A percentile compares a stretch with the other conserved stretches of the same genome.
Evolutionary conservation across 2,329 filamentous ascomycete species (phyloP).

Genomic region (Chrysoporthe cubensis): DNA sequence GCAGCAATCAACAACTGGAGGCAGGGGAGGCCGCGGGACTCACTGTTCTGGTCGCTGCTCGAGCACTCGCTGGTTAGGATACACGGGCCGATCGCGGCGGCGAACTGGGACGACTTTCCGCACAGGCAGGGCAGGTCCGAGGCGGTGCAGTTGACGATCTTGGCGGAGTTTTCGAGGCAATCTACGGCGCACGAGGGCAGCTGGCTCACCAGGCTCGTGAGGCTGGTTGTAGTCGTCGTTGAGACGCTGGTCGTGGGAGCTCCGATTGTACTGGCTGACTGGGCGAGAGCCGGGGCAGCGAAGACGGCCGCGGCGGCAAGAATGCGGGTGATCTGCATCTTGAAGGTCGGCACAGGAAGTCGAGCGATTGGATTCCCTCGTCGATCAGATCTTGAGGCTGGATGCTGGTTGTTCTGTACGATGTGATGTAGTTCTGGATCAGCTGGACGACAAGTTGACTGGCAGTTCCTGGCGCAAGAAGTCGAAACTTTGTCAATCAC

Average conservation of each 20-base stretch:
- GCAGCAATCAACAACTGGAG: neutral
- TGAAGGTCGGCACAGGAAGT: neutral
- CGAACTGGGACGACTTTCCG: constrained; percentile 25
- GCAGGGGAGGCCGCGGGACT: constrained; percentile 7
- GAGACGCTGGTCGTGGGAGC: constrained; percentile 8
- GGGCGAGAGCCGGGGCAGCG: constrained; percentile 14
- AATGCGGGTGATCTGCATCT: constrained; percentile 22
- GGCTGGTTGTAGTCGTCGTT: constrained; percentile 21
- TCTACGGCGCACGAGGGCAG: constrained; percentile 34
- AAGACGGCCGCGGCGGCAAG: constrained; percentile 19
- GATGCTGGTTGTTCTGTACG: neutral
- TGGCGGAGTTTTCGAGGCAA: constrained; percentile 32
- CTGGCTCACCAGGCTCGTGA: constrained; percentile 32
- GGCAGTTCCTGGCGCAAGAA: neutral
- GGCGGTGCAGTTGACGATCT: constrained; percentile 30
- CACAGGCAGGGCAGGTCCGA: constrained; percentile 36
- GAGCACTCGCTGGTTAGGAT: constrained; percentile 25
- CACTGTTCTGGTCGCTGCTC: constrained; percentile 18
- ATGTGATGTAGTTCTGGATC: neutral
- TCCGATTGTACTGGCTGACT: constrained; percentile 14
- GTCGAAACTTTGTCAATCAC: neutral
- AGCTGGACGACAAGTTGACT: neutral
- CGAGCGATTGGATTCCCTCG: neutral
- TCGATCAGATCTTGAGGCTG: neutral
- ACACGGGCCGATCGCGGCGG: constrained; percentile 31